These are phyloP conservation scores for Huiozyma sinensis DNA, from an alignment of 805 yeast species.

Conservation along the genomic window DNA sequence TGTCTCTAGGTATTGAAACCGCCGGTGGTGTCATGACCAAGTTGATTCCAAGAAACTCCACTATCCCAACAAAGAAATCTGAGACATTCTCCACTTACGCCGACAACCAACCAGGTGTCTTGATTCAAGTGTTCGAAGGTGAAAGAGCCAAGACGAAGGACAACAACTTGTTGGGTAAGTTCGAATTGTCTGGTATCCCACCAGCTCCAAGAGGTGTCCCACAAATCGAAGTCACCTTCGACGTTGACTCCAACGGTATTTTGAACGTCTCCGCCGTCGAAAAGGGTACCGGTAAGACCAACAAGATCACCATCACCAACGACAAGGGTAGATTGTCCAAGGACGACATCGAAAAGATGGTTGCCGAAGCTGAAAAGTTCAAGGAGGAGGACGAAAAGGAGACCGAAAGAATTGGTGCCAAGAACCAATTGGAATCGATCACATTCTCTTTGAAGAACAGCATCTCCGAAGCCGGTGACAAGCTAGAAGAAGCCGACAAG, in stretches of 20 bases:
- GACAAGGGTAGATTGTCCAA: slow-evolving; percentile 97
- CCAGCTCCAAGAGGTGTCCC: slow-evolving; percentile 99
- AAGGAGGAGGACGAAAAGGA: slow-evolving; percentile 95
- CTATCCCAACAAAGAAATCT: slow-evolving; percentile 97
- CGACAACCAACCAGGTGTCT: slow-evolving; percentile 99
- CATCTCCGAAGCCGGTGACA: slow-evolving; percentile 67
- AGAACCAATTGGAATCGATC: slow-evolving; percentile 93
- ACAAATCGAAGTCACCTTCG: slow-evolving; percentile 95
- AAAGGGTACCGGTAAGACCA: slow-evolving; percentile 97
- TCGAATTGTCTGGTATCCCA: slow-evolving; percentile 93
- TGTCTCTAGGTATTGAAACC: slow-evolving; percentile 97
- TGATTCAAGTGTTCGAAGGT: slow-evolving; percentile 97
- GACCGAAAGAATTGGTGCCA: slow-evolving; percentile 83
- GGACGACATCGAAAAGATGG: slow-evolving; percentile 98
- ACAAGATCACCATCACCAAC: slow-evolving; percentile 94
- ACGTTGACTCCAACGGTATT: slow-evolving; percentile 95
- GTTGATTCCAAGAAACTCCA: slow-evolving; percentile 97
- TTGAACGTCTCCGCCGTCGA: slow-evolving; percentile 94
- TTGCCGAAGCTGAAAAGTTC: slow-evolving; percentile 93
- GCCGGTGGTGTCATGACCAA: slow-evolving; percentile 99
- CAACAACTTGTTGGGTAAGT: slow-evolving; percentile 94
- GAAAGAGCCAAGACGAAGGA: slow-evolving; percentile 96
- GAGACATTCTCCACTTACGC: slow-evolving; percentile 97
- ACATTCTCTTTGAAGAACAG: slow-evolving; percentile 89
- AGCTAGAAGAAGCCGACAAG: slow-evolving; percentile 60